phyloP scores from a whole-genome alignment of 495 filamentous ascomycete species.

The Chaetomium fimeti region DNA sequence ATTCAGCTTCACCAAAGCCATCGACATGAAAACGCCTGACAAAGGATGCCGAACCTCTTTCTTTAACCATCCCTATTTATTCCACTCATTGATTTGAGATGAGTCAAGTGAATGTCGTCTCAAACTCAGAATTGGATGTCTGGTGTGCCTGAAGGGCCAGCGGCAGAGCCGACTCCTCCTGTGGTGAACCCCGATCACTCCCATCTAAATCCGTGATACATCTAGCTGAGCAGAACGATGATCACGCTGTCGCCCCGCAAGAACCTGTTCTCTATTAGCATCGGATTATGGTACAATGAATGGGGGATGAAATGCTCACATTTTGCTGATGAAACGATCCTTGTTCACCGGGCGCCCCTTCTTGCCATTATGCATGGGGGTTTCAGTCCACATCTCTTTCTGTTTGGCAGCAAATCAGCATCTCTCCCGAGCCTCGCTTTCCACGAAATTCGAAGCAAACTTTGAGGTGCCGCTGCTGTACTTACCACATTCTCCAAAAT shows the following conservation, averaged over 20 bases:
- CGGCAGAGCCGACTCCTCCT: not conserved
- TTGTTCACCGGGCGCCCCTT: conserved; percentile 93
- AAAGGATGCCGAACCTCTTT: conserved; percentile 19
- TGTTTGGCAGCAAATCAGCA: conserved; percentile 13
- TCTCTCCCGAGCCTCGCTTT: too few species aligned
- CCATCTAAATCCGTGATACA: not conserved
- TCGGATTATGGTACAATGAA: not conserved
- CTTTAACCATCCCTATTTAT: conserved; percentile 9
- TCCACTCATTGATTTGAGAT: too few species aligned
- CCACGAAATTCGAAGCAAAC: too few species aligned
- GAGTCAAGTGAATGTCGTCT: not conserved
- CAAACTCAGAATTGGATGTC: not conserved
- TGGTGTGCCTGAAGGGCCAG: not conserved
- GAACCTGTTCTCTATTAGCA: conserved; percentile 59
- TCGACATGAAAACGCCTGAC: conserved; percentile 7
- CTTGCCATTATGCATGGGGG: conserved; percentile 69
- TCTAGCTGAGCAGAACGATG: conserved; percentile 79
- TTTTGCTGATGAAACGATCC: conserved; percentile 97
- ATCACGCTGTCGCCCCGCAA: conserved; percentile 92
- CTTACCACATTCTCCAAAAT: conserved; percentile 38
- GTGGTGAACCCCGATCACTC: not conserved
- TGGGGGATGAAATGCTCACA: conserved; percentile 57
- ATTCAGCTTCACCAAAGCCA: conserved; percentile 15
- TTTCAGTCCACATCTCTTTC: conserved; percentile 99
- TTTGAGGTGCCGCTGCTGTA: not conserved